Conservation (phyloP, 1,284 basidiomycete genomes). For the Stygiomarasmius scandens region DNA sequence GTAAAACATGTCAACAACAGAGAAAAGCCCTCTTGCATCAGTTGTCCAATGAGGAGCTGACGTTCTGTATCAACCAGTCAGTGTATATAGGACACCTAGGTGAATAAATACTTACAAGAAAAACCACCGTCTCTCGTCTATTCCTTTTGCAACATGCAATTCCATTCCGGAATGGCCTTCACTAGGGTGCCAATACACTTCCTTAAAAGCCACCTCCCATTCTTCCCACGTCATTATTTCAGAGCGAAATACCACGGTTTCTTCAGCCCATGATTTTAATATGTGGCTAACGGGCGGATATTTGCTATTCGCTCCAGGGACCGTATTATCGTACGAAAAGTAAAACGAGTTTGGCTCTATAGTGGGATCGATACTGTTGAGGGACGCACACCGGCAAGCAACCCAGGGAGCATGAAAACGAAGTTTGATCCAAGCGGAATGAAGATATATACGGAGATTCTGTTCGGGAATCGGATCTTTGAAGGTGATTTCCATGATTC, state of each 20-base stretch:
- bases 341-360: neutral
- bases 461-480: neutral
- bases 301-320: neutral
- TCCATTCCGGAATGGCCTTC: neutral
- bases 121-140: neutral
- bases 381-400: neutral
- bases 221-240: neutral
- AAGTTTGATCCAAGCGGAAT: neutral
- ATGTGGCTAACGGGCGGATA: neutral
- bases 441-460: neutral
- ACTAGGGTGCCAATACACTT: neutral
- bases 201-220: neutral
- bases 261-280: neutral
- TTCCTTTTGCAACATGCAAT: neutral
- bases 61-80: neutral
- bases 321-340: neutral
- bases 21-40: neutral
- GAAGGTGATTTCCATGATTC: neutral
- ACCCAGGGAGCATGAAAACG: neutral
- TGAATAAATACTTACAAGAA: neutral
- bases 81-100: too few relatives aligned
- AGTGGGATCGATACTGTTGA: neutral
- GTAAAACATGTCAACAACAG: neutral
- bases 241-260: neutral
- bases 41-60: neutral